Base-by-base conservation (phyloP, 2,329 filamentous ascomycete genomes). In the Malbranchea zuffiana region DNA sequence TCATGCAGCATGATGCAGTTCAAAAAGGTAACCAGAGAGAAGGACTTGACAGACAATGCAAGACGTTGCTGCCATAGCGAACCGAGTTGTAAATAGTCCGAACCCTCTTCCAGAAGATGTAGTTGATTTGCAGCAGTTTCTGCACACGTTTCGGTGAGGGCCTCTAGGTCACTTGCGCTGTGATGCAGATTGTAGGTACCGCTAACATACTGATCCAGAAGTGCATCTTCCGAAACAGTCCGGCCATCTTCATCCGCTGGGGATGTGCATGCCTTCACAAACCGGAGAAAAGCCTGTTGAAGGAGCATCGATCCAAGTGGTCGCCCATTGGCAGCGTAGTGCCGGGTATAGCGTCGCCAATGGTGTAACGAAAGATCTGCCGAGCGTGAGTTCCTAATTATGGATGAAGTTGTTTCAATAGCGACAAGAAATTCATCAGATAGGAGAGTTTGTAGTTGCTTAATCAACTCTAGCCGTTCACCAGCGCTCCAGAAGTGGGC, bases 221-320 rank as follows among this genome's bases (percentile, higher is more conserved):
- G 69, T 44, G 84, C 75, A 10, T 68, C 67, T 26, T 72, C 68
- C 35, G 71, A 69, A 24, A 82, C 63, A 11, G 66, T 60, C n/a
- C 72, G 64, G 4, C 71, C 69, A 26, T 80, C 75, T 20, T 74
- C 70, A 12, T 84, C 69, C 42, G 88, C 66, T 18, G 88, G 69
- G 10, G 83, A 82, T 2, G 83, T 84, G 37, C 75, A 80, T 2
- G 85, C 76, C 21, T 86, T 79, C 8, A 95, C 69, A 20, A 96
- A 73, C 58, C 77, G 79, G 70, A 92, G 85, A 55, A 93, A 92
- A 45, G 80, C 86, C 51, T 84, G 77, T 56, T 94, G 86, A 15
- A 98, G 62, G 4, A 96, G 71, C 80, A 95, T 90, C 8, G 87
- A 85, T 6, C 90, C 86, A 28, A 98, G 64, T 0, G 92, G 88